These are phyloP conservation scores for Aspergillus pseudoterreus DNA, from an alignment of 2,329 filamentous ascomycete species.

Conservation along the genomic window DNA sequence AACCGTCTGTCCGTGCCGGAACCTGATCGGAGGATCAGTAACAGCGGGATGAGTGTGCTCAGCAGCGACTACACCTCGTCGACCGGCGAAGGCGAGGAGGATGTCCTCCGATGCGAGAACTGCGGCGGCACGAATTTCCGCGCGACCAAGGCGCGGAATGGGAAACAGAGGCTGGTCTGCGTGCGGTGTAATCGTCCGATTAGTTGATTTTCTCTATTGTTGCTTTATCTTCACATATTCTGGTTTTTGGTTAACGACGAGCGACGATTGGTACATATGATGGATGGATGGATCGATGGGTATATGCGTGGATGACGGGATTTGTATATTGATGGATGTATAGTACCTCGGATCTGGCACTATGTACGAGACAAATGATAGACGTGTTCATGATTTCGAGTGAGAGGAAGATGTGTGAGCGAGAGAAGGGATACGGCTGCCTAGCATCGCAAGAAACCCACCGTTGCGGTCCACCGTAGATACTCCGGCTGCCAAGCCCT, in stretches of 20 bases:
- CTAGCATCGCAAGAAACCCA: too few species aligned
- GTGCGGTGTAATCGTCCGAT: constrained; percentile 46
- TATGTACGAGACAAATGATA: not conserved
- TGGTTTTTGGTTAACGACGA: not conserved
- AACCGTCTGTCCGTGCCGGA: constrained; percentile 15
- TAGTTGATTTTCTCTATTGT: constrained; percentile 9
- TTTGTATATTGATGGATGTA: not conserved
- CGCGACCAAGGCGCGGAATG: constrained; percentile 52
- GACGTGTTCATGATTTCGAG: not conserved
- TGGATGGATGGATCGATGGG: not conserved
- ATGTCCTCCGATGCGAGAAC: constrained; percentile 53
- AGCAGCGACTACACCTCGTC: constrained; percentile 54
- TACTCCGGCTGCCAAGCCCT: too few species aligned
- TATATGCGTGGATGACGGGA: not conserved
- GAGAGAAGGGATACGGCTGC: too few species aligned
- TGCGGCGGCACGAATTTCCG: constrained; percentile 63
- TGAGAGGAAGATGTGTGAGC: too few species aligned
- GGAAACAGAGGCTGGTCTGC: constrained; percentile 59
- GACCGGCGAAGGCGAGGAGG: constrained; percentile 40
- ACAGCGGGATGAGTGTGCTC: constrained; percentile 52
- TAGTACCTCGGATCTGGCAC: not conserved
- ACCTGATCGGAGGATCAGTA: constrained; percentile 24
- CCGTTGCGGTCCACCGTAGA: too few species aligned
- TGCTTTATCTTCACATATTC: not conserved
- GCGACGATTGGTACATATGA: not conserved